Evolutionary conservation across 768 basidiomycete species (phyloP), one percentile per base, ranked within the genome.

Genomic region (Russula compacta): DNA sequence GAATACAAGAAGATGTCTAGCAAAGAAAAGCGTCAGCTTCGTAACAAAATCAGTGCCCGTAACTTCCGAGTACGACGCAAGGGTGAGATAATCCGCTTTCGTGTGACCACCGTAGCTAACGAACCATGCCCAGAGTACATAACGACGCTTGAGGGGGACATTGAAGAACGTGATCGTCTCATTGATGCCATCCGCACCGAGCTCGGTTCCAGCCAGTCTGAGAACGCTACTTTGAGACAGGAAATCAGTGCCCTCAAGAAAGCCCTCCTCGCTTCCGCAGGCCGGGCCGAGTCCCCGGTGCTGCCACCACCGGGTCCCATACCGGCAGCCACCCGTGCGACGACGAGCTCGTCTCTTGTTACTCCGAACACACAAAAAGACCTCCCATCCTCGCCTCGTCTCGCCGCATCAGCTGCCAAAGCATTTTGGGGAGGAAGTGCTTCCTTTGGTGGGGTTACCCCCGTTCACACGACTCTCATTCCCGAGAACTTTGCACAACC

Each of bases 21-120:
- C 68, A 98, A 97, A 76, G 95, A 98, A 77, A 98, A 98, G 74
- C 77, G 97, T 15, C 95, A 98, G 72, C 76, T 98, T 42, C 73
- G 95, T 54, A 99, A 99, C 78, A 99, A 99, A 84, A 93, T 98
- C 67, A 88, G 86, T 63, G 95, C 95, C 1, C 77, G 95, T 59
- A 97, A 95, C 72, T 98, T 98, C 76, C 81, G 95, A 17, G 90
- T 93, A n/a, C 77, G 95, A 33, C 79, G 94, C 73, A 98, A 98
- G 78, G 95, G 91, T 89, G 38, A 56, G 73, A 71, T 64, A 40
- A 58, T 62, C 51, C 29, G 21, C 7, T 42, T 53, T 52, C 9
- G 24, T 19, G 17, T 24, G n/a, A 19, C n/a, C 14, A 14, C 10
- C 17, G 17, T 32, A 10, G 19, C 56, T 53, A 12, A 58, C 21